Base-by-base conservation (phyloP, 305 asterid genomes). In the Rubia balearica region DNA sequence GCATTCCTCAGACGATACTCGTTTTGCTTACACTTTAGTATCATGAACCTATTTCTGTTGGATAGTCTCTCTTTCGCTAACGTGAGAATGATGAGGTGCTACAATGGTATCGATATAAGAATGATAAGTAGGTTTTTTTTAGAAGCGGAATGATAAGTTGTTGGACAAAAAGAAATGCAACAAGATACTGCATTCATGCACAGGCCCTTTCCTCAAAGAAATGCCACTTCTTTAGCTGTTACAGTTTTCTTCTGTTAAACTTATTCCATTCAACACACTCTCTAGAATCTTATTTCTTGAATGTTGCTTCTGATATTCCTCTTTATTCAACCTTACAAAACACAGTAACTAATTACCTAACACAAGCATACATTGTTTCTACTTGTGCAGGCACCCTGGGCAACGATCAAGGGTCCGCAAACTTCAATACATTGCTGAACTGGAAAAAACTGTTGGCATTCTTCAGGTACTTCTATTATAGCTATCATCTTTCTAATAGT, bases 341-440 rank as follows among this genome's bases (percentile, higher is more conserved):
- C 22, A 33, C 22, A 13, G n/a, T 38, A 36, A 33, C 56, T 63
- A 2, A 21, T 36, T 38, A 10, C 41, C 51, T 72, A 5, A 4
- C 7, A 14, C 51, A 33, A 13, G 13, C 13, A 46, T 72, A 48
- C 62, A 45, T 38, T 57, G 27, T 48, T 24, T 30, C 42, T 71
- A 38, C 48, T 61, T 71, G 65, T 77, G 77, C 90, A 91, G 98
- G 69, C 96, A 91, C 74, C 92, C 96, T 38, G 92, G 96, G 75
- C 98, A 88, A 83, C 81, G 94, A 76, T 84, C 96, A 33, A 83
- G 96, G 75, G 90, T 89, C 72, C 88, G 96, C 59, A 91, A 91
- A 74, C 88, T 89, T 73, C 91, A 89, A 74, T 91, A 88, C 69
- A 91, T 91, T 36, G 81, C 96, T 61, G 96, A 89, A 76, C 91